Evolutionary conservation across 139 green algal species (phyloP).

Genomic region (Ulvella scutata): DNA sequence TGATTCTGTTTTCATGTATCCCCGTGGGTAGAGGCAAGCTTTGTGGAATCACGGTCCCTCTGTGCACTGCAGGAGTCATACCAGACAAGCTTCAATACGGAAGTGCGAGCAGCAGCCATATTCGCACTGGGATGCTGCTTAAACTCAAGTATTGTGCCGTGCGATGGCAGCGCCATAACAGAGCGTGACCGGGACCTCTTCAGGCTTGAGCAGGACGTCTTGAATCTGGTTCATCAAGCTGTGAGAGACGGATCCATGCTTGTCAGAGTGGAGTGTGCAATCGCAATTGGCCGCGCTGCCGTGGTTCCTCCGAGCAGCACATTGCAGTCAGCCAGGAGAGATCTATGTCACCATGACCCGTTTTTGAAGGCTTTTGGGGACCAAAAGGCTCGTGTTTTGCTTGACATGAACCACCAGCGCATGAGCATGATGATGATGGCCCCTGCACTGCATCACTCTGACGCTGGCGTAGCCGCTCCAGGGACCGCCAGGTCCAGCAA

Average conservation of each 20-base stretch:
- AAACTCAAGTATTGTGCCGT: constrained; percentile 7
- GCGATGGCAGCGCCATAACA: background rate
- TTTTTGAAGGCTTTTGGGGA: background rate
- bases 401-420: background rate
- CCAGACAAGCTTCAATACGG: constrained; percentile 17
- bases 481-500: background rate
- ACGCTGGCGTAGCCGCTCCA: no score
- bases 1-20: constrained; percentile 34
- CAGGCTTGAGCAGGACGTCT: background rate
- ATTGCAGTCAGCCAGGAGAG: background rate
- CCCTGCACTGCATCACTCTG: no score
- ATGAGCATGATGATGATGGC: background rate
- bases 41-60: no score
- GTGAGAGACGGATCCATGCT: background rate
- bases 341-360: background rate
- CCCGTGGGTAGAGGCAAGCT: no score
- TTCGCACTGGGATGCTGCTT: constrained; percentile 72
- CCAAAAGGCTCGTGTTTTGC: background rate
- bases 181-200: background rate
- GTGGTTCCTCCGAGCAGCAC: background rate
- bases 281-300: background rate
- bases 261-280: background rate
- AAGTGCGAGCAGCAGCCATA: constrained; percentile 74
- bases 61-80: background rate
- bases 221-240: background rate